Evolutionary conservation across 768 basidiomycete genomes (phyloP), one percentile per base, ranked within the genome.

Genomic region (Tylopilus balloui): DNA sequence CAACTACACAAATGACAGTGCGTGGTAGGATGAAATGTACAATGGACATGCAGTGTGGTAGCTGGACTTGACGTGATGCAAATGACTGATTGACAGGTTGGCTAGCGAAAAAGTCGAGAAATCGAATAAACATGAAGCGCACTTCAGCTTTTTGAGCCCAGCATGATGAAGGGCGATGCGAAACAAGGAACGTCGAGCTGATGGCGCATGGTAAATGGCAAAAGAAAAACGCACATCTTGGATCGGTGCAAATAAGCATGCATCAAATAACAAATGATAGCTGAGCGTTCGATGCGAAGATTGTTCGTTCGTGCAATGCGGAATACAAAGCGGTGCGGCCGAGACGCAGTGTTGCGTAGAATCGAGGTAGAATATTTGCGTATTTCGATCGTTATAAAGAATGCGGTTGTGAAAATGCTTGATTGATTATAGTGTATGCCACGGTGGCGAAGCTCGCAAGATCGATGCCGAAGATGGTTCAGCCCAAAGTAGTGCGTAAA

Each of bases 221-320:
- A 34, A 45, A 67, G 59, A 65, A 59, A 57, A 57, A 53, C 17
- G 38, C 48, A 58, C 55, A 27, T 61, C 55, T 52, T 65, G 62
- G 60, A 67, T 67, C 50, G 23, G 51, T 65, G 61, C 63, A 66
- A 66, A 66, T 66, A 59, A 65, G 65, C 65, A 66, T 57, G 61
- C 57, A 55, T 67, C 51, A 67, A 63, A 65, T 65, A 51, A 59
- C 50, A 53, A 59, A 48, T 61, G 35, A 58, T 56, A 47, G 44
- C 49, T 43, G 60, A 61, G 54, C 63, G 52, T 69, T 69, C 50
- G 56, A 69, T 69, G 66, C 63, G 40, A 52, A 68, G 57, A 69
- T 68, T 61, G 61, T 61, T 57, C 63, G 55, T 41, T 56, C 42
- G 54, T 62, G 53, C 53, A 42, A 47, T 57, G 63, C 28, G 46